Base-by-base conservation (phyloP, 2,329 filamentous ascomycete species). In the Pseudogymnoascus sp. region DNA sequence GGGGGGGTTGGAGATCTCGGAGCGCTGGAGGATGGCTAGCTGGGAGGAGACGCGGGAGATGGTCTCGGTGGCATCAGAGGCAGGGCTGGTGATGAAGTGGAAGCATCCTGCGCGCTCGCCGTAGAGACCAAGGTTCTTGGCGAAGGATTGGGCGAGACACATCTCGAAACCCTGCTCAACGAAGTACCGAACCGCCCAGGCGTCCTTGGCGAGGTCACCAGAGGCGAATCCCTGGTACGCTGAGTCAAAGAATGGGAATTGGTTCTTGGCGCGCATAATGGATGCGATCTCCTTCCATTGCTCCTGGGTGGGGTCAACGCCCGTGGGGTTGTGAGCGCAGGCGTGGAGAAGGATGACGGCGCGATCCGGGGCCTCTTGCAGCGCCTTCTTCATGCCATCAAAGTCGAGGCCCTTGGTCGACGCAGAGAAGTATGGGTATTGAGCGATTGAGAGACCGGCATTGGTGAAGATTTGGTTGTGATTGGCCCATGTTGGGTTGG, bases 381-480 rank as follows among this genome's bases (percentile, higher is more conserved):
- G 79, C 35, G 88, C 77, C 57, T 78, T 74, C 74, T 90, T 85
- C 88, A 97, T 92, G 77, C 92, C 93, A 63, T 89, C 86, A 71
- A 96, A 92, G 77, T 97, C 92, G 59, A 99, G 86, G 58, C 91
- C 92, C 74, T 91, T 92, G 67, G 92, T 96, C 73, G 89, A 74
- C 74, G 90, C 86, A 74, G 86, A 87, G 79, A 96, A 99, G 82
- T 99, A 99, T 58, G 93, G 94, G 79, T 99, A 99, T 67, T 85
- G 85, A 68, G 87, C 87, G 69, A 91, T 84, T 35, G 85, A 78
- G 30, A 97, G 80, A 69, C 84, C 82, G 72, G 97, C 92, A 73
- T 97, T 97, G 76, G 81, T 84, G 80, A 99, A 96, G 81, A 99
- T 97, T 77, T 97, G 94, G 79, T 95, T 87, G 85, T 99, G 94